Evolutionary conservation across 176 grass and related monocot species (phyloP).

Genomic region (Carex myosuroides): DNA sequence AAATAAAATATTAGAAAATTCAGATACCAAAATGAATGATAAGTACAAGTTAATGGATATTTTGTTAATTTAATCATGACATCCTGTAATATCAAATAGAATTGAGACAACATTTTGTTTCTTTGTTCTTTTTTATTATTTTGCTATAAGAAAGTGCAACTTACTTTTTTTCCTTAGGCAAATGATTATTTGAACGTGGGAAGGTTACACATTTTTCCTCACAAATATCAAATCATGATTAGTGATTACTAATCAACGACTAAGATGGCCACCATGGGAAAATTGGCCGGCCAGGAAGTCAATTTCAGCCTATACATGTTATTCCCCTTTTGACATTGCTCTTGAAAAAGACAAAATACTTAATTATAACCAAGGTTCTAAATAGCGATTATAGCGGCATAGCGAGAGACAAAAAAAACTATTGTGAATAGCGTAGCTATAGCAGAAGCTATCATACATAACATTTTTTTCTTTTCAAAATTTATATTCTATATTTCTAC

Average conservation of each 20-base stretch:
- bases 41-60: too few species aligned
- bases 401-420: too few species aligned
- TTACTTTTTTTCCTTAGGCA: background rate
- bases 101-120: background rate
- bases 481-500: too few species aligned
- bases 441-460: too few species aligned
- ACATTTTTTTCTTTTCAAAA: too few species aligned
- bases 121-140: background rate
- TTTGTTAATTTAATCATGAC: too few species aligned
- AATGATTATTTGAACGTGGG: background rate
- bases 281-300: constrained; percentile 1
- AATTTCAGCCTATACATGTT: background rate
- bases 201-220: background rate
- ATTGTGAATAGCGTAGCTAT: too few species aligned
- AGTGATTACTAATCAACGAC: background rate
- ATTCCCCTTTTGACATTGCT: background rate
- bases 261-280: background rate
- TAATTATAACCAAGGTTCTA: background rate
- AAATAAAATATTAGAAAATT: too few species aligned
- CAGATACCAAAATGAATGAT: too few species aligned
- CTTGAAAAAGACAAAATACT: background rate
- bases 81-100: background rate
- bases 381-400: too few species aligned
- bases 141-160: background rate
- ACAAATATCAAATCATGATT: constrained; percentile 2